Base-by-base conservation (phyloP, 108 stramenopile genomes). In the Discostella stelligeroides region DNA sequence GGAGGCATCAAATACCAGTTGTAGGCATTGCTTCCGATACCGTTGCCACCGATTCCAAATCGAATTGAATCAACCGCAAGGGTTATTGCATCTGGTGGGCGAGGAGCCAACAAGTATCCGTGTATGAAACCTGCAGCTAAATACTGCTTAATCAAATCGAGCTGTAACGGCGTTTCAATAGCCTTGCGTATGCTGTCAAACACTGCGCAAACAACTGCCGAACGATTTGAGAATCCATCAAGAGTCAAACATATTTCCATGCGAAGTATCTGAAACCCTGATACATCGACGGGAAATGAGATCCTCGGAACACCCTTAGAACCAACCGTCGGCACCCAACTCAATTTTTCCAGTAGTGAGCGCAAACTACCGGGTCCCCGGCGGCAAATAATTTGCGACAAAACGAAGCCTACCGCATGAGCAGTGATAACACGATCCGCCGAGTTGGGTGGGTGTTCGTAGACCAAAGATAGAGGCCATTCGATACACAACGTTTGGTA, bases 41-140 rank as follows among this genome's bases (percentile, higher is more conserved):
- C 85, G 34, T 64, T 70, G 14, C 78, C 84, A 9, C 66, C 75
- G n/a, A 88, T 39, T 6, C 88, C 91, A 68, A 83, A 92, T 39
- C 76, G 42, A 39, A 79, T 82, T 20, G 87, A 86, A 63, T 92
- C 91, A 24, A 88, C 73, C n/a, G 91, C 87, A 8, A 92, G 76
- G 55, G 89, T 84, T 29, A 92, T 76, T 1, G 87, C 87, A 82
- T 92, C 91, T 0, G 91, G 83, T 6, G 91, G 82, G 15, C 88
- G 63, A 18, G 88, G 88, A 2, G 86, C 78, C 37, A 90, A 70
- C 24, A 79, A 40, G 60, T 86, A 87, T 18, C 91, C 91, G 73
- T 88, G 81, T 12, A 92, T 63, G 45, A 81, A 76, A 10, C 84
- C 91, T 24, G 83, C 70, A 10, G 75, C 57, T n/a, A 79, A 53